Conservation (phyloP, 1,284 basidiomycete genomes). For the Agaricales sp. region DNA sequence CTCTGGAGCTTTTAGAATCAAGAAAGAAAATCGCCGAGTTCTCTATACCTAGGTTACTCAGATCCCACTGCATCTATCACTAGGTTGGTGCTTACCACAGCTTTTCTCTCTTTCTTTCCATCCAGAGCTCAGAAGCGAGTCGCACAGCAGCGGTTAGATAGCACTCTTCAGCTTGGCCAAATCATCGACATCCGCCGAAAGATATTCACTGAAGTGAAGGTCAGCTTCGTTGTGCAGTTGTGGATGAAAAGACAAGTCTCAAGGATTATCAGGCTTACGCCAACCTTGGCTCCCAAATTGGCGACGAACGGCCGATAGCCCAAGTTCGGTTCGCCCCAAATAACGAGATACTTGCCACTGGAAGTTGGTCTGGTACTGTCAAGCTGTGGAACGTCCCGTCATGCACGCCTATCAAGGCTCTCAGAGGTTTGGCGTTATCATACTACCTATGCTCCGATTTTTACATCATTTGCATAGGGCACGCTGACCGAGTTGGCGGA, state of each 20-base stretch:
- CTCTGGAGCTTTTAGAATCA: conserved; percentile 76
- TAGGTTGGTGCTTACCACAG: conserved; percentile 60
- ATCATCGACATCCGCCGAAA: conserved; percentile 88
- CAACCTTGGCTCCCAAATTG: conserved; percentile 95
- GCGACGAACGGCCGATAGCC: conserved; percentile 90
- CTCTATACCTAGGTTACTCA: conserved; percentile 80
- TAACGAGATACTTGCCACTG: conserved; percentile 80
- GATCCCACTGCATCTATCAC: neutral
- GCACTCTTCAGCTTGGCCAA: conserved; percentile 78
- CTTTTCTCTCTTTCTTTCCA: conserved; percentile 25
- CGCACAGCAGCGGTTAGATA: conserved; percentile 83
- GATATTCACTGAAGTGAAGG: conserved; percentile 84
- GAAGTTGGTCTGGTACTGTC: conserved; percentile 91
- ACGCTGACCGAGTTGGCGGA: conserved; percentile 88
- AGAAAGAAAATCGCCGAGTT: conserved; percentile 82
- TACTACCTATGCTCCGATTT: neutral
- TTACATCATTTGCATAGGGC: conserved; percentile 37
- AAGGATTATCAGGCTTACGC: conserved; percentile 59
- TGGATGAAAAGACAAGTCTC: neutral
- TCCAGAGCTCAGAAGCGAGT: conserved; percentile 87
- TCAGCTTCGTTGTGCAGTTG: conserved; percentile 23
- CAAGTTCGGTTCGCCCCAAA: conserved; percentile 94
- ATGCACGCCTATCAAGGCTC: conserved; percentile 65
- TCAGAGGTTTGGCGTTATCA: conserved; percentile 47
- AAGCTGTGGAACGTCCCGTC: conserved; percentile 94